phyloP scores from a whole-genome alignment of 176 grass and related monocot genomes.

The Ananas comosus region DNA sequence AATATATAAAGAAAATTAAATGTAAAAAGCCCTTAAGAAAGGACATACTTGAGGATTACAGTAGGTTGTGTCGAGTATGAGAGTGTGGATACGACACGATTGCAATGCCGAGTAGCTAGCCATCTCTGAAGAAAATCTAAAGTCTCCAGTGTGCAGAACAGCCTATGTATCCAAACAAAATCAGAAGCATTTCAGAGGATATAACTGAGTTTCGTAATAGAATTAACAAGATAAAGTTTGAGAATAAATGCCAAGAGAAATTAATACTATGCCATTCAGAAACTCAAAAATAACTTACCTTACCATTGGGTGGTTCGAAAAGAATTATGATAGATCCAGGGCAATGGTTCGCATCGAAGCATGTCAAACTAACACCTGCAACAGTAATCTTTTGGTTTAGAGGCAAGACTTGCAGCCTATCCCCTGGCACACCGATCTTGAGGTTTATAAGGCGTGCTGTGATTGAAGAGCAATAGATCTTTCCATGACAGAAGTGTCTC shows the following conservation, averaged over 20 bases:
- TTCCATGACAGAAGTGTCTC: conserved; percentile 88
- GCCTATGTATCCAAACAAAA: conserved; percentile 41
- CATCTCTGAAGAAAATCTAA: conserved; percentile 78
- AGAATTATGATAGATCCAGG: conserved; percentile 90
- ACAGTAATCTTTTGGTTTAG: conserved; percentile 67
- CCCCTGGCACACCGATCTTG: conserved; percentile 86
- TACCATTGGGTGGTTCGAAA: conserved; percentile 87
- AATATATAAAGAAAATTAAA: neutral
- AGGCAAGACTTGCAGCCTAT: conserved; percentile 69
- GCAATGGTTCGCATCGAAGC: conserved; percentile 93
- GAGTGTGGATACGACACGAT: conserved; percentile 56
- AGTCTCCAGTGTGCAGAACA: conserved; percentile 91
- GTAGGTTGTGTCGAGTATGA: conserved; percentile 93
- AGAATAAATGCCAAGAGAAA: conserved; percentile 2
- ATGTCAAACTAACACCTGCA: conserved; percentile 63
- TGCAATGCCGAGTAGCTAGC: conserved; percentile 49
- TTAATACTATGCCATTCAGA: neutral
- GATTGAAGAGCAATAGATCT: conserved; percentile 85
- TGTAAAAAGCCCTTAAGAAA: conserved; percentile 1
- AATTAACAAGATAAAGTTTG: conserved; percentile 9
- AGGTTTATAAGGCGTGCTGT: conserved; percentile 77
- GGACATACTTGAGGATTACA: conserved; percentile 65
- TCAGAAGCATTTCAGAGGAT: conserved; percentile 2
- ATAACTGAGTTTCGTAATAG: neutral
- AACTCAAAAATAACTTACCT: conserved; percentile 38